These are phyloP conservation scores for Stromatinia cepivora DNA, from an alignment of 2,329 filamentous ascomycete species.

Conservation along the genomic window DNA sequence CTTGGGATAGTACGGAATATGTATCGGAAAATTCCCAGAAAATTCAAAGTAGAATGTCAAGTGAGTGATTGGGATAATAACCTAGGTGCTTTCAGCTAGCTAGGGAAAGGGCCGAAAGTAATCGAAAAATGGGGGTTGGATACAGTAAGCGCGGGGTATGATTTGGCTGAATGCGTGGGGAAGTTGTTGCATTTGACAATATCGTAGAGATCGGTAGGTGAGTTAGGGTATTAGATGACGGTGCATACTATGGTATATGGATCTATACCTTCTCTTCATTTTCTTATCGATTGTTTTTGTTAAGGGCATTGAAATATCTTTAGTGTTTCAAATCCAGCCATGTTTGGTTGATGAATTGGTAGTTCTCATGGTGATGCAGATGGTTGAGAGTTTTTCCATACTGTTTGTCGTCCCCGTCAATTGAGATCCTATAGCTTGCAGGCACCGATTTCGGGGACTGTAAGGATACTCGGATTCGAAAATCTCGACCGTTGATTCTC, in stretches of 20 bases:
- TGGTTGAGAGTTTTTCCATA: background rate
- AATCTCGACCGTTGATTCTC: slow-evolving; percentile 2
- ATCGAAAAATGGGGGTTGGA: slow-evolving; percentile 1
- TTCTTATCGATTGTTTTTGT: background rate
- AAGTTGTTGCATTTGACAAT: too few species aligned
- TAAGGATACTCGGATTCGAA: background rate
- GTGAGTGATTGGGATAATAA: too few species aligned
- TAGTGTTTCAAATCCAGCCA: background rate
- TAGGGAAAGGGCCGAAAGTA: background rate
- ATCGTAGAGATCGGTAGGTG: background rate
- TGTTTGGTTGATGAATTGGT: background rate
- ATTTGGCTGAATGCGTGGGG: too few species aligned
- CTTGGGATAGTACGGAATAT: background rate
- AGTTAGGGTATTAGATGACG: background rate
- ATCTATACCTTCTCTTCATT: background rate
- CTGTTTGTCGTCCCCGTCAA: background rate
- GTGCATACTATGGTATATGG: background rate
- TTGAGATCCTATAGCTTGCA: background rate
- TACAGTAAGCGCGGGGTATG: too few species aligned
- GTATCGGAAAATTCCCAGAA: background rate
- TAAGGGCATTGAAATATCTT: background rate
- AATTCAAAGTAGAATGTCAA: too few species aligned
- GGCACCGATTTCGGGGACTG: background rate
- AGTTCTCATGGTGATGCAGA: background rate
- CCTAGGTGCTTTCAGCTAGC: background rate